These are phyloP conservation scores for Gelatoporia subvermispora DNA, from an alignment of 768 basidiomycete species.

Conservation along the genomic window DNA sequence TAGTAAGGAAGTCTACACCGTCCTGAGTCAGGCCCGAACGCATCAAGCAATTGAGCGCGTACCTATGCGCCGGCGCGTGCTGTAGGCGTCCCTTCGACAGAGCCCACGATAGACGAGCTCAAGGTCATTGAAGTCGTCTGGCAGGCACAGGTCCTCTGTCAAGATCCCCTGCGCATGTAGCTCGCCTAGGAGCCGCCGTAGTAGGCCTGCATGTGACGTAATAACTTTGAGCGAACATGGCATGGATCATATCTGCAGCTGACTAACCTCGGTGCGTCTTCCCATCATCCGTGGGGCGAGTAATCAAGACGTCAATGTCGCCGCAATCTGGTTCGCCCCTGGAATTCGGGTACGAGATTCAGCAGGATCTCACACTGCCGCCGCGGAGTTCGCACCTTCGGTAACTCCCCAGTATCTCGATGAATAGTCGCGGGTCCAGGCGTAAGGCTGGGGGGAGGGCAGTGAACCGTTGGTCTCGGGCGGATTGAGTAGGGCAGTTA, in stretches of 20 bases:
- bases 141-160: slow-evolving; percentile 75
- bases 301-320: slow-evolving; percentile 89
- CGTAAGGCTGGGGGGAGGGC: not conserved
- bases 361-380: not conserved
- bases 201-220: slow-evolving; percentile 41
- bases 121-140: slow-evolving; percentile 59
- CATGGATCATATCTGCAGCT: no score
- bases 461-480: not conserved
- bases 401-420: slow-evolving; percentile 93
- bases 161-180: slow-evolving; percentile 59
- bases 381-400: slow-evolving; percentile 44
- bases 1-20: slow-evolving; percentile 63
- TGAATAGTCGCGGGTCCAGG: slow-evolving; percentile 50
- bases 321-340: slow-evolving; percentile 83
- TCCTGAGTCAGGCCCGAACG: not conserved
- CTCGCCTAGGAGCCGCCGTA: slow-evolving; percentile 50
- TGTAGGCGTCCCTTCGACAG: slow-evolving; percentile 41
- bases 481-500: slow-evolving; percentile 22
- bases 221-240: not conserved
- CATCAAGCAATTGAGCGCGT: slow-evolving; percentile 6
- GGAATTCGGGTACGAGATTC: not conserved
- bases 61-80: slow-evolving; percentile 65
- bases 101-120: slow-evolving; percentile 84
- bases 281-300: slow-evolving; percentile 68
- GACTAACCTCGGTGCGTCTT: slow-evolving; percentile 62